Evolutionary conservation across 2,329 filamentous ascomycete genomes (phyloP).

Genomic region (Anthostomella pinea): DNA sequence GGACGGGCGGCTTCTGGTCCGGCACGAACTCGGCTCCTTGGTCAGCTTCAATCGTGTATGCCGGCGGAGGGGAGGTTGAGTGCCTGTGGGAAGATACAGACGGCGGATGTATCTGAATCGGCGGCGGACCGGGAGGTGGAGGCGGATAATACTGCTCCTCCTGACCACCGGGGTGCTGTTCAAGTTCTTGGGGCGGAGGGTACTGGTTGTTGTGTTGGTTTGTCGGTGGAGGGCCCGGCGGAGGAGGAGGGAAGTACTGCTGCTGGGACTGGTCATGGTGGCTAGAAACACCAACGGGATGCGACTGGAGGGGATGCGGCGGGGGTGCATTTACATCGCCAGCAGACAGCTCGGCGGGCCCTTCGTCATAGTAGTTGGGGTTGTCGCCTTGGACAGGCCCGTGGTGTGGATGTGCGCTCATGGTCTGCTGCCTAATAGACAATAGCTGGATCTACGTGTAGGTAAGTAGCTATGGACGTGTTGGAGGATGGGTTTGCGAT

Average conservation of each 20-base stretch:
- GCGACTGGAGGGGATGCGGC: constrained; percentile 9
- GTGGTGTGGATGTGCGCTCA: constrained; percentile 1
- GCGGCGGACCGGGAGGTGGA: constrained; percentile 7
- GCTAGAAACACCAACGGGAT: not conserved
- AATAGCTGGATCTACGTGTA: too few relatives aligned
- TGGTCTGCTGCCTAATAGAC: not conserved
- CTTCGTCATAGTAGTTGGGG: not conserved
- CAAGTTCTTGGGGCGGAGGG: constrained; percentile 11
- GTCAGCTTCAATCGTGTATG: constrained; percentile 12
- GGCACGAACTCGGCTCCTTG: constrained; percentile 6
- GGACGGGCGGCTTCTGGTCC: constrained; percentile 15
- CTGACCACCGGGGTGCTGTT: constrained; percentile 6
- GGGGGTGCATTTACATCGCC: not conserved
- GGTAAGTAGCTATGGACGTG: too few relatives aligned
- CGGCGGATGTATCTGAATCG: not conserved
- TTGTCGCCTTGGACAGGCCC: not conserved
- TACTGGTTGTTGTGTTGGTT: constrained; percentile 10
- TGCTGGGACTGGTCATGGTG: constrained; percentile 1
- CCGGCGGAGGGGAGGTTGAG: constrained; percentile 13
- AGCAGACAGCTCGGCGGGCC: constrained; percentile 1
- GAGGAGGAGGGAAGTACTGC: constrained; percentile 15
- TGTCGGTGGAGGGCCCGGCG: constrained; percentile 17
- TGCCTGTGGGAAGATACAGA: not conserved
- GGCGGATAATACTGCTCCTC: constrained; percentile 3
- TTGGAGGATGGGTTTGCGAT: too few relatives aligned